These are phyloP conservation scores for Elongisporangium prolatum DNA, from an alignment of 352 stramenopile genomes.

Conservation along the genomic window DNA sequence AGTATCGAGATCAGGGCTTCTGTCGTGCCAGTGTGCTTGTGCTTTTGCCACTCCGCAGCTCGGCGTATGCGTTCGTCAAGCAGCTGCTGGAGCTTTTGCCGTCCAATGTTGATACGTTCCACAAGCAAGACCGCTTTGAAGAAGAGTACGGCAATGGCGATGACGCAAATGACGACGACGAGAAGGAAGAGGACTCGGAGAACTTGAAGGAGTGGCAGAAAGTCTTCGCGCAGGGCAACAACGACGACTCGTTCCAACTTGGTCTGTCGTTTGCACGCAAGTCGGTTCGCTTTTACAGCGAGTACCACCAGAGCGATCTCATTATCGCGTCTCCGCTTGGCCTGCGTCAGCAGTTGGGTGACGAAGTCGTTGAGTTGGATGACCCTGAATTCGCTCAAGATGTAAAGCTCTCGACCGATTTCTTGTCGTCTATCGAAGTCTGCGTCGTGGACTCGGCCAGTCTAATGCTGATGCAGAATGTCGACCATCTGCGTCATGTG, in stretches of 20 bases:
- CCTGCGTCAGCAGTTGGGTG: constrained; percentile 64
- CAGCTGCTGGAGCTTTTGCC: constrained; percentile 60
- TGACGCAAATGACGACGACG: constrained; percentile 11
- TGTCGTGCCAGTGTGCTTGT: constrained; percentile 66
- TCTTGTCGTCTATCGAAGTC: constrained; percentile 74
- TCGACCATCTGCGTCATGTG: constrained; percentile 67
- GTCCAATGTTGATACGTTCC: constrained; percentile 46
- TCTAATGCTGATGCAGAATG: constrained; percentile 77
- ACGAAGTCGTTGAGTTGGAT: constrained; percentile 51
- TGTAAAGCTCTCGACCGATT: constrained; percentile 57
- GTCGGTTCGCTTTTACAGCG: constrained; percentile 69
- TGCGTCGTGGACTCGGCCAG: constrained; percentile 79
- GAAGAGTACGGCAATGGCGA: constrained; percentile 45
- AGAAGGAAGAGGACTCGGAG: constrained; percentile 12
- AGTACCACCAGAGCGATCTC: constrained; percentile 70
- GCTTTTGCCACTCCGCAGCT: constrained; percentile 59
- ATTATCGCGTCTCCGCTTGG: constrained; percentile 71
- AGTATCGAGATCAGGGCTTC: constrained; percentile 80
- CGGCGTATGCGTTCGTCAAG: constrained; percentile 58
- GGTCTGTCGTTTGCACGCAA: constrained; percentile 67
- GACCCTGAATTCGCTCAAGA: constrained; percentile 12
- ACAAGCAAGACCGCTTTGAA: constrained; percentile 77
- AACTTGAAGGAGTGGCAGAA: constrained; percentile 67
- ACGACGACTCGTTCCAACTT: constrained; percentile 80
- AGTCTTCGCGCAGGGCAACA: constrained; percentile 68